Conservation (phyloP, 768 basidiomycete genomes). For the Russula emetica region DNA sequence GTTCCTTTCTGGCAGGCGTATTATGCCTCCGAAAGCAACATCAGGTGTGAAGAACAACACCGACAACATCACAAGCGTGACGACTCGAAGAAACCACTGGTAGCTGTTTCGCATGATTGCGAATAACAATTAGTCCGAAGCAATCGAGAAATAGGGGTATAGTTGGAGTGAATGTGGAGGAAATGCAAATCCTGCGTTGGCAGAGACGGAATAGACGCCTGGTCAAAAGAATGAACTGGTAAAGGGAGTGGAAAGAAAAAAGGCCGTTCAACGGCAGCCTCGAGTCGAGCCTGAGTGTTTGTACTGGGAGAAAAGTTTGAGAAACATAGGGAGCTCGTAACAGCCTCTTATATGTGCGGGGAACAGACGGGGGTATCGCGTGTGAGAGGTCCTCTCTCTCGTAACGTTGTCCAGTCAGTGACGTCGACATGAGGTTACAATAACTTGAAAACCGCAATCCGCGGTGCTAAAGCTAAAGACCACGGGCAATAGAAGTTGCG, state of each 20-base stretch:
- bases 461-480: background rate
- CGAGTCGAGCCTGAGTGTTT: slow-evolving; percentile 23
- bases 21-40: slow-evolving; percentile 38
- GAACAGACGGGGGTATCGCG: background rate
- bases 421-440: background rate
- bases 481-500: background rate
- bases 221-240: slow-evolving; percentile 39
- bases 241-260: slow-evolving; percentile 29
- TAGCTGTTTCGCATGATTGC: slow-evolving; percentile 22
- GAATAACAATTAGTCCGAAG: slow-evolving; percentile 1
- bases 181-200: slow-evolving; percentile 30
- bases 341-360: background rate
- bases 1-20: slow-evolving; percentile 47
- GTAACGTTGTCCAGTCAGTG: background rate
- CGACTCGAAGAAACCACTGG: slow-evolving; percentile 15
- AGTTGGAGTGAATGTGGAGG: slow-evolving; percentile 27
- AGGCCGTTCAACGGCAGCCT: slow-evolving; percentile 44
- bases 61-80: slow-evolving; percentile 29
- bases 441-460: background rate
- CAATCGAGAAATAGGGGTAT: slow-evolving; percentile 7
- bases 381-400: background rate
- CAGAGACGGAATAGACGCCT: slow-evolving; percentile 38
- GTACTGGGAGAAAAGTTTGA: slow-evolving; percentile 27
- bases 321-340: slow-evolving; percentile 2
- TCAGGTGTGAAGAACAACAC: slow-evolving; percentile 23